These are phyloP conservation scores for Aureobasidium musti DNA, from an alignment of 2,329 filamentous ascomycete genomes.

Conservation along the genomic window DNA sequence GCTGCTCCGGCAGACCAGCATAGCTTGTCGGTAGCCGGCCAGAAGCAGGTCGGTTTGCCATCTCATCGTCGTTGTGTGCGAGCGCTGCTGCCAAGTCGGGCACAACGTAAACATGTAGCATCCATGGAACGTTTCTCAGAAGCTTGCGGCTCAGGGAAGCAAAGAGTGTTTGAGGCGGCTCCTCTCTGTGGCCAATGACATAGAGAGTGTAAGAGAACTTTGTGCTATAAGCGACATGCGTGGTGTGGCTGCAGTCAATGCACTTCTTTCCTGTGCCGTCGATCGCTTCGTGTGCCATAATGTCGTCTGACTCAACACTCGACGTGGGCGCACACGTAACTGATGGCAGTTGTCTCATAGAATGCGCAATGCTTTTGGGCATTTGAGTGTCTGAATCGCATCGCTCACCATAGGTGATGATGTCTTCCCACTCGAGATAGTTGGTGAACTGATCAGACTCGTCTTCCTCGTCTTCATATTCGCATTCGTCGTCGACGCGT, in stretches of 20 bases:
- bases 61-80: not conserved
- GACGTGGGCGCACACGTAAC: no score
- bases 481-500: not conserved
- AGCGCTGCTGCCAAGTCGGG: not conserved
- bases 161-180: not conserved
- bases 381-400: not conserved
- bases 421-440: not conserved
- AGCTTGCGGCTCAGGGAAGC: not conserved
- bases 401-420: not conserved
- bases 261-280: not conserved
- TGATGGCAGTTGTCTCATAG: not conserved
- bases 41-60: not conserved
- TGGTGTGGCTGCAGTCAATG: not conserved
- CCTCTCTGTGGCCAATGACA: not conserved
- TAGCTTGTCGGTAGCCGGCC: not conserved
- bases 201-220: slow-evolving; percentile 1
- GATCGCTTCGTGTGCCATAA: not conserved
- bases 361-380: not conserved
- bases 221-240: no score
- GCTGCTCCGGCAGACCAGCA: not conserved
- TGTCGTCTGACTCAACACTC: no score
- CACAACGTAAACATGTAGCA: not conserved
- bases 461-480: not conserved
- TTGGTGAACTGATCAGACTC: not conserved
- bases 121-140: not conserved